Evolutionary conservation across 2,329 filamentous ascomycete species (phyloP).

Genomic region (Ceratocystis lukuohia): DNA sequence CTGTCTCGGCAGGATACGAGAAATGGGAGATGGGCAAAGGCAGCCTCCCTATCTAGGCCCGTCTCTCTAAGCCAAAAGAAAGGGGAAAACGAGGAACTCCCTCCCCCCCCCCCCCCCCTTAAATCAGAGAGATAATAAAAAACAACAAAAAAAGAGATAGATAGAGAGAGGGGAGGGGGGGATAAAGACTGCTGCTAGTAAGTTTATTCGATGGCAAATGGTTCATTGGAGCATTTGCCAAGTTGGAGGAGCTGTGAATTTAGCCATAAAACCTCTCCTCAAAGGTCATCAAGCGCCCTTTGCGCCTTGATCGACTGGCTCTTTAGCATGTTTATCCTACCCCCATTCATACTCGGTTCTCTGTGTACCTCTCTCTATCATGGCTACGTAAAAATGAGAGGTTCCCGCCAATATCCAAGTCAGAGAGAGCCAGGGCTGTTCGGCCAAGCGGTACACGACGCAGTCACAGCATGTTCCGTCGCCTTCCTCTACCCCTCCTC

Average conservation of each 20-base stretch:
- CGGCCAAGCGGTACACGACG: background rate
- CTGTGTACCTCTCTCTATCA: background rate
- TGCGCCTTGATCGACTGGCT: background rate
- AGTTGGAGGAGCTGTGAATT: background rate
- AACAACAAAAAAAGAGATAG: background rate
- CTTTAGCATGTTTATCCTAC: background rate
- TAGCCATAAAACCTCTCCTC: background rate
- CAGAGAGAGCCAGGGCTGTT: background rate
- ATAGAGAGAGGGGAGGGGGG: background rate
- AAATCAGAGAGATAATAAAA: background rate
- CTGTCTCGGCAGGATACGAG: background rate
- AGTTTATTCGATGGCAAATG: too few species aligned
- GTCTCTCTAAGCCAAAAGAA: background rate
- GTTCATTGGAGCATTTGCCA: background rate
- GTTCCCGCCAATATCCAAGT: too few species aligned
- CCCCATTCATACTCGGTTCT: background rate
- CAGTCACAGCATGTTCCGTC: background rate
- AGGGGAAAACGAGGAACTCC: background rate
- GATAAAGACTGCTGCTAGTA: background rate
- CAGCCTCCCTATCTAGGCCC: background rate
- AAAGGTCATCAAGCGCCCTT: background rate
- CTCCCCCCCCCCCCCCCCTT: too few species aligned
- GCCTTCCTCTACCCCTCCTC: background rate
- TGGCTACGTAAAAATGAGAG: too few species aligned
- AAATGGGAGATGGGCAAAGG: background rate